Evolutionary conservation across 768 basidiomycete genomes (phyloP), one percentile per base, ranked within the genome.

Genomic region (Antrodiella citrinella): DNA sequence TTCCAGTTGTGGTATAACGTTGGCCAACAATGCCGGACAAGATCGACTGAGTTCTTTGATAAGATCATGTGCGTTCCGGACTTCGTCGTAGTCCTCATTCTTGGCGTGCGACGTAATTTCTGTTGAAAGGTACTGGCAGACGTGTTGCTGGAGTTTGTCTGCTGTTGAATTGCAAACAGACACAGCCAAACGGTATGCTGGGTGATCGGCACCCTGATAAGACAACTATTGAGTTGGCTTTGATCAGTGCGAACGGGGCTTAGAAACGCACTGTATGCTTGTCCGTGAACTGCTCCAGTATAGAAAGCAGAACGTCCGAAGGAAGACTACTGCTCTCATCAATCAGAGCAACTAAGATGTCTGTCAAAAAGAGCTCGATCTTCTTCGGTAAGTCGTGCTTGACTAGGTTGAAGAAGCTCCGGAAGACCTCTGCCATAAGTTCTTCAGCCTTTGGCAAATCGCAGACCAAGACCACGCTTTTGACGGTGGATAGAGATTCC

Each of bases 51-150:
- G 74, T 15, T 80, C 81, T 59, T 87, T 84, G 67, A 98, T 84
- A 56, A 96, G 86, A 26, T 81, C 77, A 65, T 97, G 95, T 2
- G 91, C 85, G 3, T 73, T 74, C 53, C 80, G 76, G 46, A 91
- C 81, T 51, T 90, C 81, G 26, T 77, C 74, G 51, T 76, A 74
- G 51, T 85, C 78, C 45, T 86, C 84, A 11, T 84, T 78, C 20
- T 69, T 69, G 30, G 80, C 71, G 52, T 73, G 72, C 12, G 72
- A 71, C 43, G 83, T 76, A 59, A 94, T 87, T 52, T 90, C 82
- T 58, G 96, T 94, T 20, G 90, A 86, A 62, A 99, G 96, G 68
- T 97, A 93, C 58, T 88, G 82, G 61, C 84, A 88, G 43, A 95
- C 86, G 54, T 92, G 80, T 4, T 92, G 82, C 62, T 92, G 89